phyloP scores from a whole-genome alignment of 805 yeast species.

The Wickerhamomyces chambardii region DNA sequence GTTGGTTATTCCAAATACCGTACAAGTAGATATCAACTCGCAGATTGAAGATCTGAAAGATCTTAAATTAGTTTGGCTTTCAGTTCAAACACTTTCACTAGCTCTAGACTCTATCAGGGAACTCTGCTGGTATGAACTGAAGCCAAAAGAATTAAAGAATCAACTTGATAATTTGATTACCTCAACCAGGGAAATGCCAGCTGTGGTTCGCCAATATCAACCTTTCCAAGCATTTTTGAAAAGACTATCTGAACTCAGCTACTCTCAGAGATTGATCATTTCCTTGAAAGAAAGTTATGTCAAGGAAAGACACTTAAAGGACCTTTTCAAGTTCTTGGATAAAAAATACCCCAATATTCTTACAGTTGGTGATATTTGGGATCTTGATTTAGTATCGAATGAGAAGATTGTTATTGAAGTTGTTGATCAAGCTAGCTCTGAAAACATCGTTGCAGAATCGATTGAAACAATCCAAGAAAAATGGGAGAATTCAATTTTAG shows the following conservation, averaged over 20 bases:
- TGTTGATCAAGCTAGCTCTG: conserved; percentile 62
- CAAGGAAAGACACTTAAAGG: conserved; percentile 60
- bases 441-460: conserved; percentile 52
- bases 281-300: conserved; percentile 47
- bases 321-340: conserved; percentile 28
- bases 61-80: conserved; percentile 53
- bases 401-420: conserved; percentile 36
- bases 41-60: conserved; percentile 43
- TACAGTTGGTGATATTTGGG: conserved; percentile 42
- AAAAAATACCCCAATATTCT: conserved; percentile 1
- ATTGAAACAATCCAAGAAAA: conserved; percentile 36
- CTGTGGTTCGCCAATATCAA: conserved; percentile 52
- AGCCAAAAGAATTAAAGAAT: conserved; percentile 33
- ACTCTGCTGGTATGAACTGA: conserved; percentile 39
- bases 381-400: conserved; percentile 37
- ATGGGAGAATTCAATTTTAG: conserved; percentile 51
- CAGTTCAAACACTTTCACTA: conserved; percentile 43
- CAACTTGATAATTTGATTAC: conserved; percentile 41
- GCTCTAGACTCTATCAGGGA: conserved; percentile 32
- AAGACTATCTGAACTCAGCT: conserved; percentile 24
- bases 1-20: conserved; percentile 23
- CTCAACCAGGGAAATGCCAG: conserved; percentile 42
- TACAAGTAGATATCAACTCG: conserved; percentile 19
- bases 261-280: conserved; percentile 22
- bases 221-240: conserved; percentile 56